Percentiles rank a stretch among this genome's conserved stretches.
These are phyloP conservation scores for Cladobotryum mycophilum DNA, from an alignment of 2,329 filamentous ascomycete species.

Conservation along the genomic window DNA sequence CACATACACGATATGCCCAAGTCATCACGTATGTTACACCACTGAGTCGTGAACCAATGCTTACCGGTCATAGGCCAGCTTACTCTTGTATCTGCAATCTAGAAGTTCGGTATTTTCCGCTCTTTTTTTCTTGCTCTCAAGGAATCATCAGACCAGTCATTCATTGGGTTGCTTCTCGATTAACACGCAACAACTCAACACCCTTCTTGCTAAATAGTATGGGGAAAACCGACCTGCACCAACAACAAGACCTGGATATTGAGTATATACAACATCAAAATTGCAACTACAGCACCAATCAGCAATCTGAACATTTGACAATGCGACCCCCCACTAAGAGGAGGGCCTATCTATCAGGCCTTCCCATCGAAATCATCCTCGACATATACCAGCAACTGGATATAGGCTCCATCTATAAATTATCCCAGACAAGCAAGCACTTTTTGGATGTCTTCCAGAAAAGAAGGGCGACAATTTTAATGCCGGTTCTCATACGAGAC, in stretches of 20 bases:
- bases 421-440: conserved; percentile 31
- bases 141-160: background rate
- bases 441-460: conserved; percentile 36
- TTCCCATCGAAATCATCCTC: conserved; percentile 43
- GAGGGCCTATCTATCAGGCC: conserved; percentile 18
- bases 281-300: background rate
- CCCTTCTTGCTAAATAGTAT: too few relatives aligned
- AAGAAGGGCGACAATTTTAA: conserved; percentile 36
- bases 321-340: conserved; percentile 5
- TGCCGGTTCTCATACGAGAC: conserved; percentile 35
- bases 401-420: conserved; percentile 32
- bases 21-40: background rate
- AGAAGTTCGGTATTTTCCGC: background rate
- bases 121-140: too few relatives aligned
- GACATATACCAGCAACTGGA: conserved; percentile 42
- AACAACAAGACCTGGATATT: background rate
- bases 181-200: background rate
- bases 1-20: too few relatives aligned
- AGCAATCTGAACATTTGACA: background rate
- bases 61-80: background rate
- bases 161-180: background rate
- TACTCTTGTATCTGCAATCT: background rate
- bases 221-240: background rate
- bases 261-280: background rate
- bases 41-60: background rate